Base-by-base conservation (phyloP, 306 rosid genomes). In the Sindora glabra region DNA sequence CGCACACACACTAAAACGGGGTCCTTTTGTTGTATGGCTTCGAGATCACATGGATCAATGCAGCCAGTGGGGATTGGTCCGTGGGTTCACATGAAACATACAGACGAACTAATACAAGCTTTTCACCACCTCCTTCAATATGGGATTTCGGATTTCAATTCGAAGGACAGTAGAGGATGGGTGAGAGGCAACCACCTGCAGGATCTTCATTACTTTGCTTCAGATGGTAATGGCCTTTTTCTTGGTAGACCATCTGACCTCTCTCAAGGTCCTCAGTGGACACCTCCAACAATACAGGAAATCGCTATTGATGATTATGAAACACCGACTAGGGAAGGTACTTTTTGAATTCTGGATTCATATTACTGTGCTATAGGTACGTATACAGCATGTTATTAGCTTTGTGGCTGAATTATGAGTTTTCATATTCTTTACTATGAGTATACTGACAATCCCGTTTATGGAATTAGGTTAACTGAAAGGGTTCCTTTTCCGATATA, bases 1-100 rank as follows among this genome's bases (percentile, higher is more conserved):
- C n/a, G n/a, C n/a, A n/a, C n/a, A n/a, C n/a, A n/a, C n/a, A n/a
- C 89, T 77, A 82, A 89, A 74, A 89, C 94, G 99, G 98, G 98
- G 87, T 89, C 97, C 6, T 94, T 92, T 69, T 92, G 96, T 86
- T 92, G 95, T 86, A 95, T 92, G 95, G 97, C 97, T 79, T 79
- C 99, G 56, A 86, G 99, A 94, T 94, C 96, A 82, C 99, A 89
- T 86, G 96, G 89, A 65, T 83, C 95, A 21, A 73, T 75, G 76
- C 99, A 3, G 81, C 81, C 73, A 86, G 87, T 74, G 60, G 89
- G 89, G 96, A 89, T 46, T 92, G 99, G 95, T 89, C 99, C 6
- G 21, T 89, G 76, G 99, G 84, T 53, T 85, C 96, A 14, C 81
- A 78, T 4, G 96, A 92, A 68, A 94, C 97, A n/a, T 89, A 82